Evolutionary conservation across 148 eudicot genomes (phyloP).

Genomic region (Selenicereus undatus): DNA sequence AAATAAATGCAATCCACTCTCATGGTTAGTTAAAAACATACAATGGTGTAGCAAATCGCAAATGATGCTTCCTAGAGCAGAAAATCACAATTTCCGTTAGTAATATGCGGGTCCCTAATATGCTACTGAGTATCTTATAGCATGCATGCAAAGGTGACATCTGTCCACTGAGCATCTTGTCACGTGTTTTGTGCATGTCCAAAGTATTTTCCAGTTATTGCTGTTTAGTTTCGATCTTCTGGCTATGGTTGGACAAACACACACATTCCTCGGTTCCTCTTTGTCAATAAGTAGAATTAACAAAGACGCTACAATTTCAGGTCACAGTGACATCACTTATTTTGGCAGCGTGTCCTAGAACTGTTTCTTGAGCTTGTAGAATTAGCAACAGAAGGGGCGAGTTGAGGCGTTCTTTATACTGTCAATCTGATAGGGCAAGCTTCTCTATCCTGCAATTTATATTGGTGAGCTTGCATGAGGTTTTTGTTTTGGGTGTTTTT

Average conservation of each 20-base stretch:
- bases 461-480: background rate
- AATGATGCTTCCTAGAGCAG: too few species aligned
- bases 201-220: background rate
- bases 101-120: background rate
- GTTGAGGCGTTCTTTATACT: background rate
- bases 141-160: too few species aligned
- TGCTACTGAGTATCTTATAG: background rate
- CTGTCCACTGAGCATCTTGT: background rate
- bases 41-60: background rate
- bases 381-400: background rate
- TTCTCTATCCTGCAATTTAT: background rate
- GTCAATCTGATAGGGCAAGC: background rate
- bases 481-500: background rate
- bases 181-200: background rate
- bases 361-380: conserved; percentile 37
- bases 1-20: conserved; percentile 55
- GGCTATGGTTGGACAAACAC: background rate
- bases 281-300: background rate
- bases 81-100: background rate
- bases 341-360: conserved; percentile 18
- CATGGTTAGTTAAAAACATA: conserved; percentile 28
- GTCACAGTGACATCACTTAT: conserved; percentile 29
- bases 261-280: too few species aligned
- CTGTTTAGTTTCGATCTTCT: background rate
- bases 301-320: conserved; percentile 12